Evolutionary conservation across 176 grass and related monocot species (phyloP).

Genomic region (Pharus latifolius): DNA sequence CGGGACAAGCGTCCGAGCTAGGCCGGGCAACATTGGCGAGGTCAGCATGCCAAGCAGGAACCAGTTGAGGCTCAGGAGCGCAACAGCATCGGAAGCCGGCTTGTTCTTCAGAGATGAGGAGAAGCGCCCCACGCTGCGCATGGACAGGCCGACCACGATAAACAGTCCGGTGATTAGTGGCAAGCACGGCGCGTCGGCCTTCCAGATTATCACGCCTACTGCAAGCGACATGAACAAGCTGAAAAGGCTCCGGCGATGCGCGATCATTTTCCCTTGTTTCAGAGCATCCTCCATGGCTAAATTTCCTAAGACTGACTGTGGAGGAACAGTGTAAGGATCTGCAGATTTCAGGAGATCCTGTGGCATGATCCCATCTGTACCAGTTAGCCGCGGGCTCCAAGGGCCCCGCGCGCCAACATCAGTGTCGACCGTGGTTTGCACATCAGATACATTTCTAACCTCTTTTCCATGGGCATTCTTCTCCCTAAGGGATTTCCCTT

Average conservation of each 20-base stretch:
- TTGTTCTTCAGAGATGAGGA: not conserved
- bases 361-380: not conserved
- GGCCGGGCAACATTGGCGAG: conserved; percentile 29
- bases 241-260: conserved; percentile 34
- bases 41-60: conserved; percentile 51
- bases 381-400: no score
- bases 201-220: conserved; percentile 43
- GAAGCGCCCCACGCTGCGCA: conserved; percentile 38
- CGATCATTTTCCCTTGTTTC: not conserved
- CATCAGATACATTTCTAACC: not conserved
- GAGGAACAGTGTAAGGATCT: no score
- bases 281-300: not conserved
- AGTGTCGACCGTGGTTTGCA: no score
- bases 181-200: conserved; percentile 31
- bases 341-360: not conserved
- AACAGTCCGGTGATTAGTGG: conserved; percentile 51
- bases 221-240: conserved; percentile 37
- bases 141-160: conserved; percentile 39
- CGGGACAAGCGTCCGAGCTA: conserved; percentile 7
- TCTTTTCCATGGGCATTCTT: not conserved
- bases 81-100: conserved; percentile 20
- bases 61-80: conserved; percentile 58
- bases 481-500: conserved; percentile 23
- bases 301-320: no score
- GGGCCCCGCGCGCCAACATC: no score